Evolutionary conservation across 768 basidiomycete genomes (phyloP).

Genomic region (Butyriboletus loyo): DNA sequence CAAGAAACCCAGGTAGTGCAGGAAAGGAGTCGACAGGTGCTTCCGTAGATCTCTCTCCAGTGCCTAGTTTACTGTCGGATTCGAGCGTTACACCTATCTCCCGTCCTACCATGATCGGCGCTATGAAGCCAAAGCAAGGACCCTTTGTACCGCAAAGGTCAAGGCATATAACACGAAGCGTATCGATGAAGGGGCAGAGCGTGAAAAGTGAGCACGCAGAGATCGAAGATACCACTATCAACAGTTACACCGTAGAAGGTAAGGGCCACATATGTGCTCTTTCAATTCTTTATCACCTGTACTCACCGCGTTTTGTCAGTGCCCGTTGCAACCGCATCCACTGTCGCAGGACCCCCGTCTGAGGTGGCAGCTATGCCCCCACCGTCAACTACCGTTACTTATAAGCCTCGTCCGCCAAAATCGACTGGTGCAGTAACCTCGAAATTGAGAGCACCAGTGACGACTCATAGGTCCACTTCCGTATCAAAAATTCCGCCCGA

Average conservation of each 20-base stretch:
- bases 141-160: conserved; percentile 7
- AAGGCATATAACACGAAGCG: conserved; percentile 28
- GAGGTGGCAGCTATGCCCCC: background rate
- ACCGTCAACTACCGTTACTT: background rate
- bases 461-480: conserved; percentile 5
- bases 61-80: background rate
- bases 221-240: background rate
- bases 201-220: conserved; percentile 1
- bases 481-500: conserved; percentile 11
- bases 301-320: conserved; percentile 5
- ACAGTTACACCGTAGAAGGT: background rate
- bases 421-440: background rate
- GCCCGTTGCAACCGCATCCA: background rate
- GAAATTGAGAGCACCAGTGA: conserved; percentile 1
- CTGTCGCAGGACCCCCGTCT: background rate
- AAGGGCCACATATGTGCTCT: background rate
- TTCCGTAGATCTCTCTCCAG: background rate
- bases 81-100: background rate
- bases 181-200: conserved; percentile 25
- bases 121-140: conserved; percentile 19
- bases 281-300: background rate
- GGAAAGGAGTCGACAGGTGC: background rate
- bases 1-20: background rate
- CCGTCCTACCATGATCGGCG: background rate
- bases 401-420: conserved; percentile 9